These are phyloP conservation scores for Glaciozyma antarctica DNA, from an alignment of 768 basidiomycete genomes.

Conservation along the genomic window DNA sequence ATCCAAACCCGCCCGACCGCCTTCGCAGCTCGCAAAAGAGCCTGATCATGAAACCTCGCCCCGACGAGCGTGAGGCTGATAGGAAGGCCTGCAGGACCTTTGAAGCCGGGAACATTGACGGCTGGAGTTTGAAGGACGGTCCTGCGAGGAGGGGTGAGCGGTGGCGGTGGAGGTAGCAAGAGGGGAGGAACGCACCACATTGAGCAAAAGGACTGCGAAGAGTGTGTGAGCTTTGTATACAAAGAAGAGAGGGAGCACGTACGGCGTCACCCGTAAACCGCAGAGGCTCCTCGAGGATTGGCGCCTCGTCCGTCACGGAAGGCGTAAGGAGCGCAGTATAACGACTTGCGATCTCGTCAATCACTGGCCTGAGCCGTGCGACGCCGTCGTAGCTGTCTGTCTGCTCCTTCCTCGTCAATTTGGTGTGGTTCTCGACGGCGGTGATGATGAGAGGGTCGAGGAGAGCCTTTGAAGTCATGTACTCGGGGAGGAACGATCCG, in stretches of 20 bases:
- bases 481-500: slow-evolving; percentile 36
- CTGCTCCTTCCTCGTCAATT: slow-evolving; percentile 25
- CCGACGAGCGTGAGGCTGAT: slow-evolving; percentile 38
- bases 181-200: slow-evolving; percentile 31
- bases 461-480: slow-evolving; percentile 20
- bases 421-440: slow-evolving; percentile 32
- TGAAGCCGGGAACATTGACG: slow-evolving; percentile 37
- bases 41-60: slow-evolving; percentile 36
- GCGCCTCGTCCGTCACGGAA: slow-evolving; percentile 35
- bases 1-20: slow-evolving; percentile 33
- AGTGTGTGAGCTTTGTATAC: not conserved
- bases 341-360: slow-evolving; percentile 35
- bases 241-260: not conserved
- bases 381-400: slow-evolving; percentile 36
- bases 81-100: slow-evolving; percentile 35
- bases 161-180: too few species aligned
- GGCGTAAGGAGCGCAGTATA: slow-evolving; percentile 38
- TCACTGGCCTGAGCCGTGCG: slow-evolving; percentile 32
- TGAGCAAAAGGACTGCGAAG: slow-evolving; percentile 26
- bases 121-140: slow-evolving; percentile 36
- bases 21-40: slow-evolving; percentile 32
- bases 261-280: slow-evolving; percentile 29
- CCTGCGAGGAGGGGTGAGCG: not conserved
- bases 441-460: slow-evolving; percentile 28
- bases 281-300: slow-evolving; percentile 26